phyloP scores from a whole-genome alignment of 371 early-diverging fungal genomes.

The Vairimorpha necatrix region DNA sequence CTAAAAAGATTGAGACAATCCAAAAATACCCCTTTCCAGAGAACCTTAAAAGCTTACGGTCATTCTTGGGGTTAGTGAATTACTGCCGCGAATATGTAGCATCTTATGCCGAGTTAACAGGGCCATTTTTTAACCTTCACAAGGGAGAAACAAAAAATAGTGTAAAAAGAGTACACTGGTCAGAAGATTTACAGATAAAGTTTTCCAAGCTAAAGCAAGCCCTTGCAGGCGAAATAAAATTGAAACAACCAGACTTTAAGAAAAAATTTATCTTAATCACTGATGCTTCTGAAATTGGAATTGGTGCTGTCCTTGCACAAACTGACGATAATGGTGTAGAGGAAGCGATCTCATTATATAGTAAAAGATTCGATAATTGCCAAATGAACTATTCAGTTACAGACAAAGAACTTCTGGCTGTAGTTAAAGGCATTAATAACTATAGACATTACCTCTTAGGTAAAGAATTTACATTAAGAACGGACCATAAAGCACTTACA shows the following conservation, averaged over 20 bases:
- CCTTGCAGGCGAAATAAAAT: not conserved
- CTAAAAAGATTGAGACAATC: slow-evolving; percentile 17
- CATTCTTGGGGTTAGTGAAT: slow-evolving; percentile 32
- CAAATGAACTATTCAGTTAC: slow-evolving; percentile 25
- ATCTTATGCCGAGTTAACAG: not conserved
- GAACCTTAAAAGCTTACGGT: slow-evolving; percentile 16
- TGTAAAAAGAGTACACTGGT: not conserved
- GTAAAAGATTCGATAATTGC: not conserved
- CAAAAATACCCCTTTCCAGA: not conserved
- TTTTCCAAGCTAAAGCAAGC: not conserved
- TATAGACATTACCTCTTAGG: slow-evolving; percentile 7
- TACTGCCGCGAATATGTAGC: not conserved
- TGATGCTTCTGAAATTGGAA: slow-evolving; percentile 34
- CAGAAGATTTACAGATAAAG: not conserved
- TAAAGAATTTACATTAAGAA: not conserved
- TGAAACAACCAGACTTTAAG: slow-evolving; percentile 16
- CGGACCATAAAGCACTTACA: slow-evolving; percentile 8
- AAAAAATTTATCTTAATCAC: slow-evolving; percentile 41
- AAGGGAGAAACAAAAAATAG: not conserved
- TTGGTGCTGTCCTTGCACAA: slow-evolving; percentile 35
- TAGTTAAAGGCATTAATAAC: not conserved
- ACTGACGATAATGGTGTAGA: not conserved
- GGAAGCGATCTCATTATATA: not conserved
- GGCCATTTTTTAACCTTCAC: not conserved
- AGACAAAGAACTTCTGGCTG: slow-evolving; percentile 8